These are phyloP conservation scores for Xerophyta viscosa DNA, from an alignment of 106 monocot genomes.

Conservation along the genomic window DNA sequence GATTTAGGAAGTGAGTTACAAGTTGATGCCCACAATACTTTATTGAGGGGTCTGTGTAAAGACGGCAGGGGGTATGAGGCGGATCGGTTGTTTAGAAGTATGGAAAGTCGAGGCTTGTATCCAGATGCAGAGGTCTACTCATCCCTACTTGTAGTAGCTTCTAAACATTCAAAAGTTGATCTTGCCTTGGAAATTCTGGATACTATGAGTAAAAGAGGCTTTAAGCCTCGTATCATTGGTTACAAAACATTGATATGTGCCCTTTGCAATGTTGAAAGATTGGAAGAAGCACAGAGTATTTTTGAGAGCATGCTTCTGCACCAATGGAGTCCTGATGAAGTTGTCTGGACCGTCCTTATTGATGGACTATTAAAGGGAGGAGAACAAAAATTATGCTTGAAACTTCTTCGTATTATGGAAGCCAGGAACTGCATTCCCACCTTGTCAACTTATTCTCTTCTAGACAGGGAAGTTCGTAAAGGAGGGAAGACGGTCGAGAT, in stretches of 20 bases:
- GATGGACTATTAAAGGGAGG: constrained; percentile 72
- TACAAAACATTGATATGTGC: constrained; percentile 62
- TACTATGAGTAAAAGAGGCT: constrained; percentile 31
- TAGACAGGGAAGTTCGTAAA: constrained; percentile 32
- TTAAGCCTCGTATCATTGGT: constrained; percentile 28
- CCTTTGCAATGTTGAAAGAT: constrained; percentile 48
- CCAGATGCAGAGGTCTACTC: constrained; percentile 50
- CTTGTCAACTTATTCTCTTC: constrained; percentile 29
- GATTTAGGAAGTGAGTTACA: constrained; percentile 36
- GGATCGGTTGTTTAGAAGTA: constrained; percentile 36
- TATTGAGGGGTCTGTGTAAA: constrained; percentile 51
- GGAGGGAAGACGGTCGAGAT: constrained; percentile 5
- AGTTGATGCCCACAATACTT: constrained; percentile 28
- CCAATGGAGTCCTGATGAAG: constrained; percentile 80
- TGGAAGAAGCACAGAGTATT: constrained; percentile 37
- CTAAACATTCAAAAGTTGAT: constrained; percentile 41
- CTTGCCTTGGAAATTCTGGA: constrained; percentile 49
- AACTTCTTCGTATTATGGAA: constrained; percentile 78
- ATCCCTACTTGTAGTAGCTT: constrained; percentile 36
- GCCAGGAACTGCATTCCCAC: constrained; percentile 29
- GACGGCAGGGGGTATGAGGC: constrained; percentile 71
- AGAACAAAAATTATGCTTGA: constrained; percentile 35
- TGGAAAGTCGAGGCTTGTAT: constrained; percentile 38
- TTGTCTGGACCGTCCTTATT: constrained; percentile 83
- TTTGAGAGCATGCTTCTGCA: constrained; percentile 54